Conservation (phyloP, 257 asterid genomes). For the Nicotiana sylvestris region DNA sequence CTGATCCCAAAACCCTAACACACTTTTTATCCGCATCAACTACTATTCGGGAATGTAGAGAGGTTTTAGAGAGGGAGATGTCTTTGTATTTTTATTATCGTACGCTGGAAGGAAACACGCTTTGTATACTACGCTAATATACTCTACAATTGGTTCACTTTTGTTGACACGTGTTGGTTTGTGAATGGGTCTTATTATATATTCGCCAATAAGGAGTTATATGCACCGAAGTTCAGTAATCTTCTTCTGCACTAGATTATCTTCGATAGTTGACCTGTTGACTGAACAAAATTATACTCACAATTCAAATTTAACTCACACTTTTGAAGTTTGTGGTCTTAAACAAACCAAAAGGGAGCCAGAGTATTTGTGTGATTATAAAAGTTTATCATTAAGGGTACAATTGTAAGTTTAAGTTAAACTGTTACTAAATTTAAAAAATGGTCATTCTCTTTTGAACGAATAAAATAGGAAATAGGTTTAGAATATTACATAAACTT, state of each 20-base stretch:
- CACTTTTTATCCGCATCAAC: not conserved
- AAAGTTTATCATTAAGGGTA: too few species aligned
- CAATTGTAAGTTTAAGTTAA: too few species aligned
- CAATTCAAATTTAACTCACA: too few species aligned
- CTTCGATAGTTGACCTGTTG: not conserved
- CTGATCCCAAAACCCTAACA: slow-evolving; percentile 3
- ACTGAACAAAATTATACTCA: not conserved
- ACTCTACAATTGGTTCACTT: not conserved
- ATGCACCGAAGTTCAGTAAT: not conserved
- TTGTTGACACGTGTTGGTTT: not conserved
- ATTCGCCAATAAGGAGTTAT: not conserved
- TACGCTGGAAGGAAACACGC: not conserved
- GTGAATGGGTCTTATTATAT: not conserved
- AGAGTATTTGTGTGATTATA: too few species aligned
- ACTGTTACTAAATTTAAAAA: too few species aligned
- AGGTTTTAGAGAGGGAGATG: not conserved
- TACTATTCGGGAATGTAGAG: not conserved
- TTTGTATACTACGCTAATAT: not conserved
- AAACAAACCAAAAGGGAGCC: too few species aligned
- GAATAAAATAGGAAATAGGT: too few species aligned
- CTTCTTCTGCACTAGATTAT: not conserved
- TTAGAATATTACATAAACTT: too few species aligned
- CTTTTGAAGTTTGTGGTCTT: too few species aligned
- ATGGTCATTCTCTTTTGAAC: too few species aligned
- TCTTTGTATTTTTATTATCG: not conserved